Base-by-base conservation (phyloP, 2,329 filamentous ascomycete genomes). In the Xylariaceae sp. region DNA sequence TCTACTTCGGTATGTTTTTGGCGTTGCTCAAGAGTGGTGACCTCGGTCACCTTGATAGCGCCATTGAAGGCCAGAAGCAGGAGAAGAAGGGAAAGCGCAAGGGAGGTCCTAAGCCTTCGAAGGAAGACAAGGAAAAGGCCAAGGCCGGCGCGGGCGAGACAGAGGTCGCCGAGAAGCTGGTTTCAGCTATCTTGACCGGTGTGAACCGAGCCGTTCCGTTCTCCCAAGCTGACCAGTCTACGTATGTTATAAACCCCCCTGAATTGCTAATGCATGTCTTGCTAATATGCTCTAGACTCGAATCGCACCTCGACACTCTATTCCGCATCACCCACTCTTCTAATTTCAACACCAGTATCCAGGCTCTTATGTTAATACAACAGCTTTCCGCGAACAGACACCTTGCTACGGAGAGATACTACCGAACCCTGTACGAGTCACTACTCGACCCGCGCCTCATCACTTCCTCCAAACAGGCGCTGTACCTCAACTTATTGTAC, bases 261-360 rank as follows among this genome's bases (percentile, higher is more conserved):
- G 37, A 15, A 18, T 54, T 47, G 37, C 17, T 7, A 10, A 39
- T 5, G 4, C 9, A 15, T 47, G 47, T 13, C 44, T 69, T 70
- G 55, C 63, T 71, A 62, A 69, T 37, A 56, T 57, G 17, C 42
- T 34, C 59, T 64, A 89, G 86, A 23, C 84, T 97, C 65, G 90
- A 95, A 70, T 86, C 88, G 60, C 93, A 99, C 70, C 84, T 99
- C 59, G 89, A 97, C 71, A 97, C 93, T 2, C 82, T 99, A 30
- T 99, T 97, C 82, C 88, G 86, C 68, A 94, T 99, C 69, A 96
- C 94, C 0, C 94, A 99, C 75, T 97, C 93, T 0, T 91, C 93
- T 58, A 99, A 99, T 74, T 97, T 99, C 82, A 99, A 97, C 76
- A 99, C 94, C 0, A 94, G 92, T 71, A 90, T 99, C 44, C 94